Percentiles rank a stretch among this genome's conserved stretches.
Conservation (phyloP, 257 asterid genomes). For the Solanum chaucha region DNA sequence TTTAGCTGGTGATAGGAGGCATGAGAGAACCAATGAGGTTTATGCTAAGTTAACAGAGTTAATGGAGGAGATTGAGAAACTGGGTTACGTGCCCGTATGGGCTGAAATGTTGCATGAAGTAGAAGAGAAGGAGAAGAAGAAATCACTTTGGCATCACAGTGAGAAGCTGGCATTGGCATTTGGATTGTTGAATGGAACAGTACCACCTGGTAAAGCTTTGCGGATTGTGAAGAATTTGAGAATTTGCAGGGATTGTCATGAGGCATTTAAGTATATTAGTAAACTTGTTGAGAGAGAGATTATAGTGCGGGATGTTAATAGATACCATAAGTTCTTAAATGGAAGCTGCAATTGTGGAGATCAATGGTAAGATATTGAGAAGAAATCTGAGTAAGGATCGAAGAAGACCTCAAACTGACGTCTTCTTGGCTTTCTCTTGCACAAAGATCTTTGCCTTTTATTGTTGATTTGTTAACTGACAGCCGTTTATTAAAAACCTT, state of each 20-base stretch:
- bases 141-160: conserved; percentile 46
- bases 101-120: conserved; percentile 40
- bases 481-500: background rate
- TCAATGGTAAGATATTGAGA: conserved; percentile 2
- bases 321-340: conserved; percentile 60
- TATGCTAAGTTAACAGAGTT: conserved; percentile 41
- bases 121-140: conserved; percentile 40
- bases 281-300: conserved; percentile 44
- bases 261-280: conserved; percentile 54
- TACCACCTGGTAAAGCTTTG: conserved; percentile 54
- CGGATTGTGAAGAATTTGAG: conserved; percentile 64
- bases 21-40: conserved; percentile 45
- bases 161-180: conserved; percentile 74
- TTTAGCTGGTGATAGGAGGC: conserved; percentile 56
- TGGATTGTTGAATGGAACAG: conserved; percentile 50
- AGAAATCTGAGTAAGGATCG: background rate
- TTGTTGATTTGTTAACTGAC: background rate
- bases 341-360: conserved; percentile 66
- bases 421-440: background rate
- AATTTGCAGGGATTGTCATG: conserved; percentile 65
- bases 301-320: conserved; percentile 58
- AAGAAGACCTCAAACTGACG: background rate
- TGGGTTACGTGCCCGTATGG: conserved; percentile 48
- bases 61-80: conserved; percentile 42
- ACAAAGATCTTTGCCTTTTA: background rate